Conservation (phyloP, 257 asterid species). For the Scutellaria galericulata region DNA sequence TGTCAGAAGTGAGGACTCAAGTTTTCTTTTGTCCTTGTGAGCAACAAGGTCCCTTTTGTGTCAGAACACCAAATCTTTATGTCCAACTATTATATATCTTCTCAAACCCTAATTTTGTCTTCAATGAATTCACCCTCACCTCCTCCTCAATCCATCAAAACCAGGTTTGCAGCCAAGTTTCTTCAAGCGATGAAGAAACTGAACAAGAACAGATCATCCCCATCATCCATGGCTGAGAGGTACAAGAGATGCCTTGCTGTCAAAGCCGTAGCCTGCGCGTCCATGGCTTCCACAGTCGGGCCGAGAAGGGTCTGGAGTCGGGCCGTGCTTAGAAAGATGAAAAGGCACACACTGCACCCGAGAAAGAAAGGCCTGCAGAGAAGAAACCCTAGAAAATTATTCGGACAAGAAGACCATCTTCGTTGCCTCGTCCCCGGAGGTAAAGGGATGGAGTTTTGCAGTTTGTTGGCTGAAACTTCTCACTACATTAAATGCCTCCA, state of each 20-base stretch:
- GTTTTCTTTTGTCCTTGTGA: constrained; percentile 52
- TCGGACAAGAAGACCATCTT: constrained; percentile 43
- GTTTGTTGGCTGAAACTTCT: constrained; percentile 71
- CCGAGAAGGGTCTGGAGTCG: constrained; percentile 71
- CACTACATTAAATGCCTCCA: constrained; percentile 73
- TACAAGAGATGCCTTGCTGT: constrained; percentile 44
- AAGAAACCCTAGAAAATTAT: constrained; percentile 44
- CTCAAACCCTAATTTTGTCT: constrained; percentile 47
- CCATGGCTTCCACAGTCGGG: constrained; percentile 81
- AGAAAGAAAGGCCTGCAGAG: background rate
- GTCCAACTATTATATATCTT: background rate
- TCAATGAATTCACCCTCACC: constrained; percentile 14
- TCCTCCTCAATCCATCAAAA: constrained; percentile 51
- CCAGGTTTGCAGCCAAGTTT: constrained; percentile 59
- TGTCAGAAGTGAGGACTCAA: constrained; percentile 55
- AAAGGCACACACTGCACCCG: constrained; percentile 26
- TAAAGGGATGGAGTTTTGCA: constrained; percentile 51
- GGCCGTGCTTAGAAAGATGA: constrained; percentile 55
- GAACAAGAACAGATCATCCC: constrained; percentile 29
- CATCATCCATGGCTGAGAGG: constrained; percentile 14
- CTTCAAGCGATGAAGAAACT: constrained; percentile 58
- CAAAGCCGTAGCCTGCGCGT: constrained; percentile 57
- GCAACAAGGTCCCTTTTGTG: constrained; percentile 58
- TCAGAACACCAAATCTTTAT: constrained; percentile 69
- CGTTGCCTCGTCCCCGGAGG: constrained; percentile 72